Evolutionary conservation across 2,329 filamentous ascomycete species (phyloP).

Genomic region (Tolypocladium cylindrosporum): DNA sequence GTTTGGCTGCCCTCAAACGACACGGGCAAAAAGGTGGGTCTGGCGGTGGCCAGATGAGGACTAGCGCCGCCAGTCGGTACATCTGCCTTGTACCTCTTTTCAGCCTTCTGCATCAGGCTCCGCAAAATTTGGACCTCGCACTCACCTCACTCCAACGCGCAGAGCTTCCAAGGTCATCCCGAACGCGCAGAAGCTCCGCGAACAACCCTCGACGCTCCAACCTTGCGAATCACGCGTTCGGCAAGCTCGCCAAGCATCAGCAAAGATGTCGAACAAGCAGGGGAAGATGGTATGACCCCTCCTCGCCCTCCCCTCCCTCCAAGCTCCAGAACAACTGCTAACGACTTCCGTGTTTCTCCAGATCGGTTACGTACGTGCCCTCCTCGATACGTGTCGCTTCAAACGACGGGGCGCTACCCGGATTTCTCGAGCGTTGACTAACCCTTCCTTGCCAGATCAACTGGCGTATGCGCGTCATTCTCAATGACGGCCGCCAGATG

Average conservation of each 20-base stretch:
- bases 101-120: conserved; percentile 32
- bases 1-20: conserved; percentile 30
- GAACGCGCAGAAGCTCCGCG: conserved; percentile 29
- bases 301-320: conserved; percentile 23
- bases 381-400: conserved; percentile 8
- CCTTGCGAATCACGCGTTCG: conserved; percentile 12
- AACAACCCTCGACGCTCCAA: conserved; percentile 31
- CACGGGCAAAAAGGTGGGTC: conserved; percentile 13
- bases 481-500: conserved; percentile 93
- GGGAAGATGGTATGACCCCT: conserved; percentile 89
- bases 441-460: conserved; percentile 63
- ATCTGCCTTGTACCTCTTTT: conserved; percentile 17
- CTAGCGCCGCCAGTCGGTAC: conserved; percentile 18
- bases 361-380: conserved; percentile 59
- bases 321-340: conserved; percentile 48
- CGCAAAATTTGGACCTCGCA: conserved; percentile 34
- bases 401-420: background rate
- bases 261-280: conserved; percentile 61
- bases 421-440: background rate
- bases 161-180: conserved; percentile 31
- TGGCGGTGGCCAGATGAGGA: background rate
- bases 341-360: conserved; percentile 41
- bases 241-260: conserved; percentile 16
- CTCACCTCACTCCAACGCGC: conserved; percentile 32
- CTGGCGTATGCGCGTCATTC: conserved; percentile 95